Percentiles rank a stretch among this genome's conserved stretches.
phyloP scores from a whole-genome alignment of 1,284 basidiomycete species.

The Cryptococcus maquisensis region DNA sequence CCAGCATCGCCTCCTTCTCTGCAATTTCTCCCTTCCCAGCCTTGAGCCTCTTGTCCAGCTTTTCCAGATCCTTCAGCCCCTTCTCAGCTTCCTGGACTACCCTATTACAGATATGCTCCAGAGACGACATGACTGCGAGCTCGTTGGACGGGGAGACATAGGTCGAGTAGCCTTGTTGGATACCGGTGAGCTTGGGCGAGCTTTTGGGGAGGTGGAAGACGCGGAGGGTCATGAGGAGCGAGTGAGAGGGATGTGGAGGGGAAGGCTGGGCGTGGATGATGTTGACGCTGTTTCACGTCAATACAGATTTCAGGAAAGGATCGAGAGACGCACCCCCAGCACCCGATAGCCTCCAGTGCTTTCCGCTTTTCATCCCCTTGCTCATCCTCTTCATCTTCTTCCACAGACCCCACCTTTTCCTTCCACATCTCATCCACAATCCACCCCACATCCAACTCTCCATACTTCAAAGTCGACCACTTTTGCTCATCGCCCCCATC shows the following conservation, averaged over 20 bases:
- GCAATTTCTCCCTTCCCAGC: conserved; percentile 15
- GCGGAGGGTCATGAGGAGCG: conserved; percentile 65
- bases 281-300: conserved; percentile 59
- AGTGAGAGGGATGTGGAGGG: conserved; percentile 69
- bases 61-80: conserved; percentile 1
- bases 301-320: not conserved
- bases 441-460: conserved; percentile 62
- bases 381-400: conserved; percentile 39
- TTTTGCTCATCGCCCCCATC: conserved; percentile 31
- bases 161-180: conserved; percentile 16
- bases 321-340: conserved; percentile 61
- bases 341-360: conserved; percentile 58
- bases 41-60: not conserved
- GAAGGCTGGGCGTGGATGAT: conserved; percentile 59
- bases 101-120: conserved; percentile 27
- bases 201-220: conserved; percentile 53
- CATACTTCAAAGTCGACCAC: conserved; percentile 29
- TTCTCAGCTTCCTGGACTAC: conserved; percentile 19
- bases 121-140: conserved; percentile 18
- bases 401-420: conserved; percentile 12
- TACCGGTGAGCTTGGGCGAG: conserved; percentile 19
- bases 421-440: conserved; percentile 53
- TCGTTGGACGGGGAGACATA: conserved; percentile 58
- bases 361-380: conserved; percentile 53
- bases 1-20: conserved; percentile 44